These are phyloP conservation scores for Starmerella tilneyi DNA, from an alignment of 805 yeast species.

Conservation along the genomic window DNA sequence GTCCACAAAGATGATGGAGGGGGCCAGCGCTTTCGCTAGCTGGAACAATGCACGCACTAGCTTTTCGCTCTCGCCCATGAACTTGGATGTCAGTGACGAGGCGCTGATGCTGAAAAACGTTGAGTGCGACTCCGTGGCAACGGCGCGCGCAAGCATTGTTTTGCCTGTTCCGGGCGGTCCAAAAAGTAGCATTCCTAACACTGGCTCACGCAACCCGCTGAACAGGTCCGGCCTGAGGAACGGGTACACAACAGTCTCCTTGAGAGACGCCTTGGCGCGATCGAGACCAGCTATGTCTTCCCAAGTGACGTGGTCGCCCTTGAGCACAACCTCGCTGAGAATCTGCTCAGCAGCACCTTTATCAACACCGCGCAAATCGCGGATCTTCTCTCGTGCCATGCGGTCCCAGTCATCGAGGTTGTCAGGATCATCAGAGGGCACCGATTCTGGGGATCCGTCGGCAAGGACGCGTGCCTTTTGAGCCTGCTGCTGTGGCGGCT, in stretches of 20 bases:
- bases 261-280: conserved; percentile 75
- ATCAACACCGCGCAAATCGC: conserved; percentile 56
- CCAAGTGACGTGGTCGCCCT: conserved; percentile 89
- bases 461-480: conserved; percentile 8
- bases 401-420: conserved; percentile 30
- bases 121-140: conserved; percentile 87
- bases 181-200: conserved; percentile 87
- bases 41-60: conserved; percentile 79
- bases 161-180: conserved; percentile 99
- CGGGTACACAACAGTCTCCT: conserved; percentile 94
- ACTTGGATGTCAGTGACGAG: conserved; percentile 74
- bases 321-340: conserved; percentile 74
- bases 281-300: conserved; percentile 90
- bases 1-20: conserved; percentile 89
- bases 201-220: conserved; percentile 84
- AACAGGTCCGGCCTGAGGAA: conserved; percentile 88
- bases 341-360: conserved; percentile 70
- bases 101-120: conserved; percentile 89
- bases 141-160: conserved; percentile 94
- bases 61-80: conserved; percentile 85
- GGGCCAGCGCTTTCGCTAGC: conserved; percentile 75
- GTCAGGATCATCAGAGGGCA: conserved; percentile 3
- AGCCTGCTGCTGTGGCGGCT: conserved; percentile 1
- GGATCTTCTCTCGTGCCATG: conserved; percentile 29
- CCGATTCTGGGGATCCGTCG: conserved; percentile 13